phyloP scores from a whole-genome alignment of 495 filamentous ascomycete genomes.

The Halenospora varia region DNA sequence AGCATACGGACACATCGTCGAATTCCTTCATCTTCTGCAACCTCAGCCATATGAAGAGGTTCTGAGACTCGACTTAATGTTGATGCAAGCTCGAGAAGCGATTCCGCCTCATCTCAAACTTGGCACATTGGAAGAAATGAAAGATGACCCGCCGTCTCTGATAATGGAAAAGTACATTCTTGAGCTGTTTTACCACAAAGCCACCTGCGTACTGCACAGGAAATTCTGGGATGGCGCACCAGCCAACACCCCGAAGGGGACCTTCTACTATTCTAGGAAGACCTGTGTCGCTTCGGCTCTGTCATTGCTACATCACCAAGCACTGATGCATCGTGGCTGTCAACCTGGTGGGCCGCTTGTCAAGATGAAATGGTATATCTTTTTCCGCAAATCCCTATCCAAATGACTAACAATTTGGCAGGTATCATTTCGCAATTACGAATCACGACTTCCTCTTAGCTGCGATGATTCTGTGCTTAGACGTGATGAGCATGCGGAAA shows the following conservation, averaged over 20 bases:
- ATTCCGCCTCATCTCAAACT: conserved; percentile 17
- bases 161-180: conserved; percentile 67
- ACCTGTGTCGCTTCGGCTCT: conserved; percentile 65
- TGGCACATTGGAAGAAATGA: conserved; percentile 19
- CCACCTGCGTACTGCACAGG: conserved; percentile 67
- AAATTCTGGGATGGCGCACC: conserved; percentile 49
- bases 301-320: conserved; percentile 50
- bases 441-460: conserved; percentile 46
- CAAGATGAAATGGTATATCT: conserved; percentile 39
- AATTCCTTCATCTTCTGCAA: conserved; percentile 16
- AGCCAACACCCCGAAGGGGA: conserved; percentile 46
- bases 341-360: conserved; percentile 35
- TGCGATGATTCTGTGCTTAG: conserved; percentile 40
- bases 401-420: too few species aligned
- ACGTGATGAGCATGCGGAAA: conserved; percentile 17
- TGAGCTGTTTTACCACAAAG: conserved; percentile 67
- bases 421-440: conserved; percentile 36
- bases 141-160: conserved; percentile 7
- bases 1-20: conserved; percentile 12
- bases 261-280: conserved; percentile 64
- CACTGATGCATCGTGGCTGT: conserved; percentile 32
- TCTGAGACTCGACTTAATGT: conserved; percentile 10
- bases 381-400: too few species aligned
- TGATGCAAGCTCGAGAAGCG: conserved; percentile 12
- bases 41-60: conserved; percentile 21